These are phyloP conservation scores for Calophaca sinica DNA, from an alignment of 306 rosid genomes.

Conservation along the genomic window DNA sequence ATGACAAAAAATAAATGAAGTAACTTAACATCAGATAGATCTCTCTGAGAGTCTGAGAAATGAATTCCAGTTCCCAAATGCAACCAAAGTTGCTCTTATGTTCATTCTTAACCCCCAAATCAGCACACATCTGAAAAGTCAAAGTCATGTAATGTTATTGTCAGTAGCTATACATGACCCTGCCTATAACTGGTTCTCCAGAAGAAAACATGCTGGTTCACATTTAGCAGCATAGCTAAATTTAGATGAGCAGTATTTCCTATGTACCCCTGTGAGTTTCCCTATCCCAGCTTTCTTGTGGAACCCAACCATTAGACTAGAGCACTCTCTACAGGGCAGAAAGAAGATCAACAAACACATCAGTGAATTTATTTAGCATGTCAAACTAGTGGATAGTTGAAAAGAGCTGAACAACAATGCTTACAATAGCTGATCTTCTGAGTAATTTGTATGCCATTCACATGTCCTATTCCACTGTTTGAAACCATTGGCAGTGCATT, in stretches of 20 bases:
- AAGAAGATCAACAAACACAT: constrained; percentile 9
- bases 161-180: neutral
- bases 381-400: neutral
- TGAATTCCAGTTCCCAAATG: neutral
- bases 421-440: constrained; percentile 79
- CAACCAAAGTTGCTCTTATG: constrained; percentile 35
- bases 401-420: constrained; percentile 40
- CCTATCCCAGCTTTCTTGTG: constrained; percentile 83
- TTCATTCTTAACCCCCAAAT: neutral
- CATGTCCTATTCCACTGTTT: constrained; percentile 84
- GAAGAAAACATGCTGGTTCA: constrained; percentile 76
- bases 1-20: constrained; percentile 6
- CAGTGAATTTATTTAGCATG: neutral
- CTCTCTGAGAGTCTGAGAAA: neutral
- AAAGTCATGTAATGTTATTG: constrained; percentile 9
- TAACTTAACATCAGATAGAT: neutral
- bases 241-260: constrained; percentile 81
- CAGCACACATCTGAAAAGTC: neutral
- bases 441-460: constrained; percentile 84
- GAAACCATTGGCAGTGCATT: constrained; percentile 66
- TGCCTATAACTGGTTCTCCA: constrained; percentile 49
- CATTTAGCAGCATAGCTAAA: constrained; percentile 60
- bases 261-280: constrained; percentile 78
- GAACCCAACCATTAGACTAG: constrained; percentile 74
- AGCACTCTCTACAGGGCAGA: constrained; percentile 67